phyloP scores from a whole-genome alignment of 176 grass and related monocot species.

The Ampelocalamus luodianensis region DNA sequence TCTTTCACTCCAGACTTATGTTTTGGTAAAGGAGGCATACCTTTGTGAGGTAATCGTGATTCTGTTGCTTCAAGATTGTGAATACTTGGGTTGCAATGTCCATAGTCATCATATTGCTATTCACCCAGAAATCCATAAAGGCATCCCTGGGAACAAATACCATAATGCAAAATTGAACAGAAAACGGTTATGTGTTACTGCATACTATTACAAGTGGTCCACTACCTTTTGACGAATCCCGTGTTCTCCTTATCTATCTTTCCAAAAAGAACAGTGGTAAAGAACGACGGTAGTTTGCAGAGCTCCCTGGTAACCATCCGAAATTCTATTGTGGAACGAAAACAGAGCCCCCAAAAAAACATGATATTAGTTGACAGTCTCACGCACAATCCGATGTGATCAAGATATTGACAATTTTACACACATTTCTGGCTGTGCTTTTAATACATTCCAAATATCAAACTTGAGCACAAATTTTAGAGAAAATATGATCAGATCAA shows the following conservation, averaged over 20 bases:
- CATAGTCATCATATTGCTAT: constrained; percentile 88
- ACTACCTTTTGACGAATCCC: constrained; percentile 73
- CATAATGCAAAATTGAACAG: constrained; percentile 20
- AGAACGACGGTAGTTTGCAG: constrained; percentile 91
- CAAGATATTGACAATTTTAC: constrained; percentile 9
- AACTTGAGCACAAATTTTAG: background rate
- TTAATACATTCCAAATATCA: constrained; percentile 5
- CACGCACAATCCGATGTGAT: constrained; percentile 23
- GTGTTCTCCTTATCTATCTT: constrained; percentile 74
- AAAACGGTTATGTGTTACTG: background rate
- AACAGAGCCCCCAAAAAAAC: background rate
- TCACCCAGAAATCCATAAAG: constrained; percentile 87
- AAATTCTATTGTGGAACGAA: constrained; percentile 64
- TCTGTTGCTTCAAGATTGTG: constrained; percentile 76
- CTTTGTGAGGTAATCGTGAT: constrained; percentile 71
- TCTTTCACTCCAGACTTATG: background rate
- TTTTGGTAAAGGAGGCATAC: constrained; percentile 50
- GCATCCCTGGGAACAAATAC: constrained; percentile 67
- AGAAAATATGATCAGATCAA: constrained; percentile 5
- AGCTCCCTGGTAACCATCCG: constrained; percentile 93
- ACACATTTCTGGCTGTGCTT: background rate
- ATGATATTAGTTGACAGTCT: constrained; percentile 26
- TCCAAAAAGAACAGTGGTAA: constrained; percentile 74
- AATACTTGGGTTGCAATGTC: constrained; percentile 84
- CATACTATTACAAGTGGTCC: constrained; percentile 7